These are phyloP conservation scores for Backusella circina DNA, from an alignment of 192 early-diverging fungal species.

Conservation along the genomic window DNA sequence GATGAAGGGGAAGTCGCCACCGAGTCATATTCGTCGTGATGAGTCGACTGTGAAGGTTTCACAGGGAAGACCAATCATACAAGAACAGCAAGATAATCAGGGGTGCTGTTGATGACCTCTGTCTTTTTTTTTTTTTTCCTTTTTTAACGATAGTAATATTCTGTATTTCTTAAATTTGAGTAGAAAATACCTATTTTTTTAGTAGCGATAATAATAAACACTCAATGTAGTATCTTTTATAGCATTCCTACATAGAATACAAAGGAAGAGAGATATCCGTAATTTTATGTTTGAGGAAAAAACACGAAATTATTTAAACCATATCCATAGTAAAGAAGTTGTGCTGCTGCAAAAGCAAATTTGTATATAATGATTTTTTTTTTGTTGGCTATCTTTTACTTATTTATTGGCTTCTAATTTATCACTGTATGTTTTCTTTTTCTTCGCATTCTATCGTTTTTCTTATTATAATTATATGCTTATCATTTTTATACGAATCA, in stretches of 20 bases:
- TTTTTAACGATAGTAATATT: not conserved
- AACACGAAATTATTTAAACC: too few species aligned
- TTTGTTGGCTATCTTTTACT: too few species aligned
- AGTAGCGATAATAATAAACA: not conserved
- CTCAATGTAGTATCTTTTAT: not conserved
- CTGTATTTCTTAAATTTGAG: not conserved
- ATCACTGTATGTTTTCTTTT: too few species aligned
- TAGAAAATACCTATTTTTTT: not conserved
- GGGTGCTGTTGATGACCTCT: not conserved
- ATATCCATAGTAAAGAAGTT: too few species aligned
- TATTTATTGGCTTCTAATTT: too few species aligned
- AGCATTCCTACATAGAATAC: not conserved
- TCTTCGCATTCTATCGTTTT: too few species aligned
- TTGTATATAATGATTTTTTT: too few species aligned
- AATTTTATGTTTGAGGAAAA: too few species aligned
- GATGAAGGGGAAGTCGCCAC: slow-evolving; percentile 82
- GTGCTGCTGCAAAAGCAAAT: too few species aligned
- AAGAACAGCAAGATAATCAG: not conserved
- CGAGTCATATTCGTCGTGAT: slow-evolving; percentile 7
- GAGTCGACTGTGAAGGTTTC: slow-evolving; percentile 20
- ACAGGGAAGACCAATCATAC: slow-evolving; percentile 14
- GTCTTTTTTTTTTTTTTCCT: not conserved
- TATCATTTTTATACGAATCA: too few species aligned
- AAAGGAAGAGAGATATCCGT: not conserved
- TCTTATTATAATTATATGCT: too few species aligned